Base-by-base conservation (phyloP, 352 stramenopile species). In the Thraustochytrium sp. region DNA sequence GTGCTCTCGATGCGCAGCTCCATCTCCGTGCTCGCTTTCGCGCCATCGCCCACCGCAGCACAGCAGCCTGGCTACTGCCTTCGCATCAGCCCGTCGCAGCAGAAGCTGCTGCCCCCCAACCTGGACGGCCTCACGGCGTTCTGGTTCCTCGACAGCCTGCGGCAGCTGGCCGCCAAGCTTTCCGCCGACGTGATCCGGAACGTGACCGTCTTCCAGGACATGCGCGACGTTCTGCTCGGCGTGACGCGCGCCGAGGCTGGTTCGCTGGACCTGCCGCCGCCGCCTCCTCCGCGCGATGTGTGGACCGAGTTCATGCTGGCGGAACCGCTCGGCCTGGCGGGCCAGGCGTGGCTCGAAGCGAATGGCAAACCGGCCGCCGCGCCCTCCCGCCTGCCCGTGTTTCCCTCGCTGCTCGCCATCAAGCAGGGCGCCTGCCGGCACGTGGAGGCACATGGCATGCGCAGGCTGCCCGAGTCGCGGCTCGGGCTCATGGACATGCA, bases 1-100 rank as follows among this genome's bases (percentile, higher is more conserved):
- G 65, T 77, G 18, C 23, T 77, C 23, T 64, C 65, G 0, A 77
- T 77, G 65, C 13, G 65, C 29, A 77, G 65, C 46, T 36, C 65
- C 16, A 38, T 61, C 18, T 77, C 65, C 13, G 36, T 77, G 8
- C 11, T 77, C 8, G 8, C 68, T 23, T 77, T 77, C 26, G 49
- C 59, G 21, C 26, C 59, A 31, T 55, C 46, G 26, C 8, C n/a
- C 34, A 61, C 42, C 16, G 3, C 34, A 37, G 11, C 37, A 76
- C 34, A 76, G 23, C 16, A 26, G 31, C 2, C 65, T 13, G 13
- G 18, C n/a, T 23, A 16, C 16, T 72, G 59, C 4, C 13, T 62
- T 13, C 65, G 49, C 23, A 62, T 77, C n/a, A 77, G 65, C 46
- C 42, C 65, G 11, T 62, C 65, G n/a, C 49, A 62, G 65, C 42